Conservation (phyloP, 2,329 filamentous ascomycete species). For the Hypoxylon sp. region DNA sequence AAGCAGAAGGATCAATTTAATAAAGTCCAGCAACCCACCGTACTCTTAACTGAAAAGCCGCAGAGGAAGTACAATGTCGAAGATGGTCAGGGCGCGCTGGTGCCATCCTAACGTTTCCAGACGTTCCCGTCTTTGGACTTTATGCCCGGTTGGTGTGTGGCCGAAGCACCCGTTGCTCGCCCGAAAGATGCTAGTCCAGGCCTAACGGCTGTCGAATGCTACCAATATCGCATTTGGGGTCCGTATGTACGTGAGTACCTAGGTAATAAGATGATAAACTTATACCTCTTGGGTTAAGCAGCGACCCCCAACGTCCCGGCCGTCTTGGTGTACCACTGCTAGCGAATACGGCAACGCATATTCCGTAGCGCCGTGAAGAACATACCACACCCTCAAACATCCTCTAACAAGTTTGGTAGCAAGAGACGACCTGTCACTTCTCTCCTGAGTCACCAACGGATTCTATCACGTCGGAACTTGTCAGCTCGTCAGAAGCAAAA, state of each 20-base stretch:
- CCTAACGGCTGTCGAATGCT: slow-evolving; percentile 31
- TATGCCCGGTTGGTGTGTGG: slow-evolving; percentile 30
- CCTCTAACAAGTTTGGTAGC: background rate
- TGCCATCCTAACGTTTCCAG: slow-evolving; percentile 23
- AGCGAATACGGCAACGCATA: slow-evolving; percentile 19
- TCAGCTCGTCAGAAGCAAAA: slow-evolving; percentile 2
- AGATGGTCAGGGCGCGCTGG: slow-evolving; percentile 21
- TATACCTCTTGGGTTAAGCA: slow-evolving; percentile 21
- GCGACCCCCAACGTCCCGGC: slow-evolving; percentile 21
- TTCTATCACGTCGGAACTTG: slow-evolving; percentile 23
- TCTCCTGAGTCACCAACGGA: slow-evolving; percentile 1
- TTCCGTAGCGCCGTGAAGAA: slow-evolving; percentile 15
- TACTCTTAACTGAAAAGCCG: slow-evolving; percentile 29
- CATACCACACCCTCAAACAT: background rate
- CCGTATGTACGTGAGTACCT: slow-evolving; percentile 10
- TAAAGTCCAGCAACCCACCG: slow-evolving; percentile 19
- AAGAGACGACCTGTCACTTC: slow-evolving; percentile 35
- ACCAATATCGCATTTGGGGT: slow-evolving; percentile 35
- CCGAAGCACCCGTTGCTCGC: background rate
- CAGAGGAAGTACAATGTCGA: slow-evolving; percentile 1
- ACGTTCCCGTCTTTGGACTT: slow-evolving; percentile 35
- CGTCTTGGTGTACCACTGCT: slow-evolving; percentile 20
- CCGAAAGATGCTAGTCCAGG: slow-evolving; percentile 29
- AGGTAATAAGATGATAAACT: slow-evolving; percentile 25
- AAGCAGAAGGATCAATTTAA: slow-evolving; percentile 21